Evolutionary conservation across 352 stramenopile species (phyloP).

Genomic region (Pseudoperonospora humuli): DNA sequence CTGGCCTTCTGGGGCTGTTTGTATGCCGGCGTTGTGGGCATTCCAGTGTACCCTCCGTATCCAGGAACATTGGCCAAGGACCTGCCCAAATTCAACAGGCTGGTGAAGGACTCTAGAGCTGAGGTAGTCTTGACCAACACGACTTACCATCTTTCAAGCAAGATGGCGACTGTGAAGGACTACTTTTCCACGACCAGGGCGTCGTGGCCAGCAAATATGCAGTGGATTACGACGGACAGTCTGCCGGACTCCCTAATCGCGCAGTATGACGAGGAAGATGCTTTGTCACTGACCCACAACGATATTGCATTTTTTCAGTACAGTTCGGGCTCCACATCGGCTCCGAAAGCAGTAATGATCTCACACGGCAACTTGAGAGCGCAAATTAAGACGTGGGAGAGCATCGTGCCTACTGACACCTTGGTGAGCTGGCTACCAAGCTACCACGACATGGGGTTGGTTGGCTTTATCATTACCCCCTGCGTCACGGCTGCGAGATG

Average conservation of each 20-base stretch:
- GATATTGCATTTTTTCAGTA: slow-evolving; percentile 85
- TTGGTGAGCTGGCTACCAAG: slow-evolving; percentile 74
- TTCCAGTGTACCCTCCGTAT: slow-evolving; percentile 75
- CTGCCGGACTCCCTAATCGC: slow-evolving; percentile 40
- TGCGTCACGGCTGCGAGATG: slow-evolving; percentile 48
- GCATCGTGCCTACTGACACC: slow-evolving; percentile 47
- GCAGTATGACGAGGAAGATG: slow-evolving; percentile 43
- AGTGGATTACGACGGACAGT: slow-evolving; percentile 68
- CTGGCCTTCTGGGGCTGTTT: slow-evolving; percentile 74
- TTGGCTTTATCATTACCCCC: slow-evolving; percentile 75
- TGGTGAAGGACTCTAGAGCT: slow-evolving; percentile 64
- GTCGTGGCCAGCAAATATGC: slow-evolving; percentile 55
- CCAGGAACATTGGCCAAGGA: slow-evolving; percentile 65
- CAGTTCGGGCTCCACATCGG: slow-evolving; percentile 70
- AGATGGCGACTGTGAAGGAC: slow-evolving; percentile 73
- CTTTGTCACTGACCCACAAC: slow-evolving; percentile 30
- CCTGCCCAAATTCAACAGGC: slow-evolving; percentile 69
- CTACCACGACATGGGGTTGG: slow-evolving; percentile 82
- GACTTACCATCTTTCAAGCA: slow-evolving; percentile 71
- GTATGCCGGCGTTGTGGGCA: slow-evolving; percentile 59
- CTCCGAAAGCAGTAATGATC: slow-evolving; percentile 80
- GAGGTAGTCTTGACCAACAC: slow-evolving; percentile 62
- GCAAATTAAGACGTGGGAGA: slow-evolving; percentile 73
- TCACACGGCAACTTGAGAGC: slow-evolving; percentile 67
- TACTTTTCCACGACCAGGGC: slow-evolving; percentile 54